These are phyloP conservation scores for Skeletonema costatum DNA, from an alignment of 108 stramenopile species.

Conservation along the genomic window DNA sequence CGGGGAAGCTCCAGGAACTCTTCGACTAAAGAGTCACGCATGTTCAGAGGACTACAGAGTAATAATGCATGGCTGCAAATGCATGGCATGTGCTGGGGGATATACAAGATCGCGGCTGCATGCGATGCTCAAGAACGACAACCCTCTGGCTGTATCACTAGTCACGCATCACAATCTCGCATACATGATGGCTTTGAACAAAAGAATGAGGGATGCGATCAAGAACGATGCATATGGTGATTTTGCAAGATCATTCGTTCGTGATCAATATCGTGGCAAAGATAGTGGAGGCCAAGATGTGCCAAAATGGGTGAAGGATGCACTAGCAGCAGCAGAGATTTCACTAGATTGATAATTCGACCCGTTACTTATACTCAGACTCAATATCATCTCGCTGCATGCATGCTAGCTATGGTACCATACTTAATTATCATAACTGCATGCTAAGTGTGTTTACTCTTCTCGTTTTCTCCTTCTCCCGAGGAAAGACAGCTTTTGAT, in stretches of 20 bases:
- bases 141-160: constrained; percentile 83
- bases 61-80: constrained; percentile 80
- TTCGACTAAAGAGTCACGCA: constrained; percentile 78
- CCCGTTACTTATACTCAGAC: too few relatives aligned
- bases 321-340: constrained; percentile 75
- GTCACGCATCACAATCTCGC: constrained; percentile 95
- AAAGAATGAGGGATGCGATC: constrained; percentile 90
- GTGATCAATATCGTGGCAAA: constrained; percentile 64
- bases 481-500: too few relatives aligned
- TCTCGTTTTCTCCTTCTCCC: too few relatives aligned
- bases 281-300: constrained; percentile 56
- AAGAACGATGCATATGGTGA: constrained; percentile 68
- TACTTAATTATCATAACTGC: too few relatives aligned
- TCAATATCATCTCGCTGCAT: too few relatives aligned
- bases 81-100: constrained; percentile 73
- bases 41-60: constrained; percentile 63
- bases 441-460: too few relatives aligned
- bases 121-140: constrained; percentile 77
- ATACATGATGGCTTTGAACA: constrained; percentile 91
- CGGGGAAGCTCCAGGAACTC: constrained; percentile 64
- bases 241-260: constrained; percentile 78
- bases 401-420: too few relatives aligned
- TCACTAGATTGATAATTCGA: constrained; percentile 3
- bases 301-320: constrained; percentile 89
- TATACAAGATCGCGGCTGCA: constrained; percentile 81